A percentile compares a stretch with the other conserved stretches of the same genome.
Evolutionary conservation across 108 stramenopile genomes (phyloP).

Genomic region (Tribonema minus): DNA sequence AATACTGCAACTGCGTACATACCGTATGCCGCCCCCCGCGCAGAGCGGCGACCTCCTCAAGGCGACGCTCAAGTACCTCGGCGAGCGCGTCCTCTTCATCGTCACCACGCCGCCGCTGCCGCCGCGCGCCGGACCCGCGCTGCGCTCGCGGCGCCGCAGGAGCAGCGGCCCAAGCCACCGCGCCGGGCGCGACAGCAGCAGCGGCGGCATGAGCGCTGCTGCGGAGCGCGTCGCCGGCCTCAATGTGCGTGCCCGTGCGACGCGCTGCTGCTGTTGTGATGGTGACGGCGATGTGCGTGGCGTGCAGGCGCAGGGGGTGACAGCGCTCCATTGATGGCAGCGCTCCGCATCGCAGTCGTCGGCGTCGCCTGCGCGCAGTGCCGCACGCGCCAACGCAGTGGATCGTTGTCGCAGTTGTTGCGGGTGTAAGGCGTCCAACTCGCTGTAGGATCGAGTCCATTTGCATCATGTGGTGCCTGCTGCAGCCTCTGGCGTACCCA

Average conservation of each 20-base stretch:
- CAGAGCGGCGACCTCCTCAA: background rate
- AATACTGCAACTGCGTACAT: too few relatives aligned
- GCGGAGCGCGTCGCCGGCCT: too few relatives aligned
- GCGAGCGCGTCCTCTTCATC: background rate
- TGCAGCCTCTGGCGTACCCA: background rate
- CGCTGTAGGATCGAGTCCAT: too few relatives aligned
- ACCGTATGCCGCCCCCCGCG: background rate
- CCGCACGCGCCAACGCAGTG: background rate
- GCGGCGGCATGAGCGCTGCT: too few relatives aligned
- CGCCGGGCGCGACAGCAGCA: background rate
- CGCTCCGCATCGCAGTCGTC: too few relatives aligned
- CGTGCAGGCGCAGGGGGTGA: too few relatives aligned
- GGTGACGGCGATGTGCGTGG: too few relatives aligned
- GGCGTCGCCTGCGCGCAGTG: conserved; percentile 16
- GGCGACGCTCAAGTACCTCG: background rate
- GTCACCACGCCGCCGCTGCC: background rate
- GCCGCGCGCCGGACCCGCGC: background rate
- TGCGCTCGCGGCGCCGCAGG: background rate
- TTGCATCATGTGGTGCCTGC: background rate
- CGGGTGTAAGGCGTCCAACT: too few relatives aligned
- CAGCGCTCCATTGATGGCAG: too few relatives aligned
- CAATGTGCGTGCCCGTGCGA: too few relatives aligned
- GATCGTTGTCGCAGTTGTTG: background rate
- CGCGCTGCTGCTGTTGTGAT: too few relatives aligned
- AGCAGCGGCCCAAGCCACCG: background rate